Conservation (phyloP, 768 basidiomycete genomes). For the Hortiboletus flavorubellus region DNA sequence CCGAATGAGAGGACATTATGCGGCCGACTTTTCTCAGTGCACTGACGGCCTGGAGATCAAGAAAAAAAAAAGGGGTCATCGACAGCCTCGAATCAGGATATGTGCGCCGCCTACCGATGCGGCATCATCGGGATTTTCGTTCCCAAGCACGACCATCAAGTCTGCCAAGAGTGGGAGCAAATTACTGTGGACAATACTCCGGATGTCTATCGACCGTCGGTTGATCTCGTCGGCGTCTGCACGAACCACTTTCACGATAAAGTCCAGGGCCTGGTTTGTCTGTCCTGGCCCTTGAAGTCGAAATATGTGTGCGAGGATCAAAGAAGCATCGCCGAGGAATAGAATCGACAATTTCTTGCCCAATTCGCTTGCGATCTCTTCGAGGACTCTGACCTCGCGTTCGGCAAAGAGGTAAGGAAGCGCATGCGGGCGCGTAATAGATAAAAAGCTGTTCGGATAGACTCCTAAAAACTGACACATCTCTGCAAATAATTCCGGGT, state of each 20-base stretch:
- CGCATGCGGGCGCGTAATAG: conserved; percentile 57
- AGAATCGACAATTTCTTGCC: conserved; percentile 43
- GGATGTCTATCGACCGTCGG: conserved; percentile 38
- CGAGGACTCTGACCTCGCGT: conserved; percentile 55
- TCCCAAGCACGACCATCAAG: conserved; percentile 75
- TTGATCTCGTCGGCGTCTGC: conserved; percentile 37
- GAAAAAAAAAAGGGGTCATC: conserved; percentile 25
- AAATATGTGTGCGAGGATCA: conserved; percentile 66
- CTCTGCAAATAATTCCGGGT: conserved; percentile 60
- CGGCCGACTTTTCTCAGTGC: conserved; percentile 46
- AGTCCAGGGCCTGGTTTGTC: conserved; percentile 57
- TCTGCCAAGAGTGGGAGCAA: conserved; percentile 68
- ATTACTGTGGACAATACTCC: conserved; percentile 60
- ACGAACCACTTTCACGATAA: conserved; percentile 58
- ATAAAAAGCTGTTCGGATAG: conserved; percentile 56
- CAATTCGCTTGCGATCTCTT: conserved; percentile 56
- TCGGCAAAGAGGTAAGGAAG: conserved; percentile 68
- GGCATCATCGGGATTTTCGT: conserved; percentile 49
- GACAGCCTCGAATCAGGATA: conserved; percentile 27
- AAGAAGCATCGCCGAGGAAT: conserved; percentile 53
- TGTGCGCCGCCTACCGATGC: conserved; percentile 39
- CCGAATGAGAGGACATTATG: conserved; percentile 23
- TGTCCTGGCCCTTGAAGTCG: conserved; percentile 51
- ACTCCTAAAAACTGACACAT: conserved; percentile 66
- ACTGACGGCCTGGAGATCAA: conserved; percentile 43